Evolutionary conservation across 805 yeast species (phyloP).

Genomic region (Wickerhamomyces xylosicus): DNA sequence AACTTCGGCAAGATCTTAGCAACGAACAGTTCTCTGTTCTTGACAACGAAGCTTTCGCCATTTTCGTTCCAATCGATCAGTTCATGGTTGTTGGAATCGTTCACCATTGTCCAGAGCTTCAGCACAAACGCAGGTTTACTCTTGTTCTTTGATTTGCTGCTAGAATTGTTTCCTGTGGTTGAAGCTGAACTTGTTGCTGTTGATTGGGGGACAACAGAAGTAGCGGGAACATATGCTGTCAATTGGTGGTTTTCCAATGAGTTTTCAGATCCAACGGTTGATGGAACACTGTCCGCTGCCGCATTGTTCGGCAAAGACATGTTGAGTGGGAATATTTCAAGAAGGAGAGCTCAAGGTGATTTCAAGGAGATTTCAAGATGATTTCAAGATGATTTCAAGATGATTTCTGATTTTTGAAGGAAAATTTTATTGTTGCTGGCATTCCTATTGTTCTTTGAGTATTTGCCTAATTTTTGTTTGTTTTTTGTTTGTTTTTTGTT

Average conservation of each 20-base stretch:
- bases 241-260: too few species aligned
- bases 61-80: slow-evolving; percentile 79
- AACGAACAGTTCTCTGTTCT: slow-evolving; percentile 75
- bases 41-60: slow-evolving; percentile 79
- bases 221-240: not conserved
- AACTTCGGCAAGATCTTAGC: slow-evolving; percentile 78
- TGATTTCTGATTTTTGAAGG: too few species aligned
- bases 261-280: too few species aligned
- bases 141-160: slow-evolving; percentile 21
- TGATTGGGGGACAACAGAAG: not conserved
- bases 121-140: slow-evolving; percentile 82
- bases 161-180: not conserved
- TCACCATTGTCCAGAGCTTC: slow-evolving; percentile 94
- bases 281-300: too few species aligned
- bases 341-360: too few species aligned
- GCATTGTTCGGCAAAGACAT: not conserved
- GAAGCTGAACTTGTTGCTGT: not conserved
- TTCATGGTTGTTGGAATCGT: slow-evolving; percentile 59
- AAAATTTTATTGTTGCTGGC: too few species aligned
- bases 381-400: too few species aligned
- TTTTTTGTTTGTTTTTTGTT: too few species aligned
- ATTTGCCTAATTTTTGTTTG: too few species aligned
- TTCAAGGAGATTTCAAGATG: too few species aligned
- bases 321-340: too few species aligned
- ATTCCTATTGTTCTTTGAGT: too few species aligned